phyloP scores from a whole-genome alignment of 306 rosid genomes.

The Castanospermum australe region DNA sequence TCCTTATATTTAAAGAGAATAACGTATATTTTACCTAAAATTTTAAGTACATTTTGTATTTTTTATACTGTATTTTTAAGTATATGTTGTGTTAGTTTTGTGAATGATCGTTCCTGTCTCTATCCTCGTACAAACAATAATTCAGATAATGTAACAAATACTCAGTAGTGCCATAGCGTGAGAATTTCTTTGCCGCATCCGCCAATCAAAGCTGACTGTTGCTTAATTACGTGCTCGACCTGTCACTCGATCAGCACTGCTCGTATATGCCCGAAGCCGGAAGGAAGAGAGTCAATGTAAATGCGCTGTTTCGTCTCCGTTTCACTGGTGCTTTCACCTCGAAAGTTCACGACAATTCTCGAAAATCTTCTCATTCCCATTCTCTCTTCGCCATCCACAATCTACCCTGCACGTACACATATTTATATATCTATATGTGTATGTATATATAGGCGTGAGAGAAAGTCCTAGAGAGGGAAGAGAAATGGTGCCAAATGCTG shows the following conservation, averaged over 20 bases:
- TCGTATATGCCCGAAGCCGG: background rate
- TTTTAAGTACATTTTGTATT: no score
- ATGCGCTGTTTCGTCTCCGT: background rate
- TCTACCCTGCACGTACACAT: background rate
- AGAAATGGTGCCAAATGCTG: conserved; percentile 55
- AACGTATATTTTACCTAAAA: no score
- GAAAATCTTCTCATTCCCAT: background rate
- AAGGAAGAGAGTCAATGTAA: background rate
- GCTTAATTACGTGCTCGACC: background rate
- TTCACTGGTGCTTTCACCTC: background rate
- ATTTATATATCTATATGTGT: background rate
- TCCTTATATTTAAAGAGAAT: no score
- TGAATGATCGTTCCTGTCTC: no score
- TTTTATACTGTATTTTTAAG: no score
- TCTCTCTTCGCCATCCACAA: background rate
- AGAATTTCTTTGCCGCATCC: no score
- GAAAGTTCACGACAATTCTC: background rate
- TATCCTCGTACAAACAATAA: no score
- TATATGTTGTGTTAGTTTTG: no score
- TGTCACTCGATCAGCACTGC: background rate
- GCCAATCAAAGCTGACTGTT: background rate
- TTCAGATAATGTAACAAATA: no score
- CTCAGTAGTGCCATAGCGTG: no score
- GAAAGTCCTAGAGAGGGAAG: background rate
- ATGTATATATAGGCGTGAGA: background rate